These are phyloP conservation scores for Hyphodiscus sp. DNA, from an alignment of 2,329 filamentous ascomycete species.

Conservation along the genomic window DNA sequence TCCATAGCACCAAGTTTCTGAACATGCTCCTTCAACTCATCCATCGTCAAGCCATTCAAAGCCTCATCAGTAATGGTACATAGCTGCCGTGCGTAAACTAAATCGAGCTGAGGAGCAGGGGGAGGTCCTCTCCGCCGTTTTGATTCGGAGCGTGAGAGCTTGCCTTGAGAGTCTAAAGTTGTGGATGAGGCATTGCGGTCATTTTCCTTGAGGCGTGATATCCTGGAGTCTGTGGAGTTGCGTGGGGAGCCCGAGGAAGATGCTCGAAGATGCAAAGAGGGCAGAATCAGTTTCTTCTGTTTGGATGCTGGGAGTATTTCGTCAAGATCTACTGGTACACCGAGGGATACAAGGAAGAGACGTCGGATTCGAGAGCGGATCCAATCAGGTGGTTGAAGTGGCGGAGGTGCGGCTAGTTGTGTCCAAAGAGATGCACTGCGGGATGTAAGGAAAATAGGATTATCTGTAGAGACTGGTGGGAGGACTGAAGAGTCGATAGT, in stretches of 20 bases:
- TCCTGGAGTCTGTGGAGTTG: constrained; percentile 45
- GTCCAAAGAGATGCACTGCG: constrained; percentile 91
- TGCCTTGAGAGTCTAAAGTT: constrained; percentile 53
- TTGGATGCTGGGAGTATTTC: constrained; percentile 96
- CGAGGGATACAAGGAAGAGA: constrained; percentile 90
- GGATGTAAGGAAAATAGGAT: constrained; percentile 72
- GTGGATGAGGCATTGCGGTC: constrained; percentile 50
- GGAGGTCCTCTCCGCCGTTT: constrained; percentile 50
- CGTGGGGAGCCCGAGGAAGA: constrained; percentile 46
- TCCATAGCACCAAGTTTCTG: constrained; percentile 62
- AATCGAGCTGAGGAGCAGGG: constrained; percentile 68
- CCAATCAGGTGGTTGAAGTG: constrained; percentile 94
- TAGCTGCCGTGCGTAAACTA: constrained; percentile 69
- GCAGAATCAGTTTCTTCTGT: constrained; percentile 93
- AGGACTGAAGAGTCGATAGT: constrained; percentile 45
- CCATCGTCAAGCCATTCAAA: constrained; percentile 68
- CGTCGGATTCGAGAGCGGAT: constrained; percentile 91
- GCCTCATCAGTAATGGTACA: constrained; percentile 83
- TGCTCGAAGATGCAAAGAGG: constrained; percentile 56
- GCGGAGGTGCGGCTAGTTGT: constrained; percentile 89
- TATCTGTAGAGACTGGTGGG: constrained; percentile 37
- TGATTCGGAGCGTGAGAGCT: constrained; percentile 37
- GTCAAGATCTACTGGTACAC: constrained; percentile 92
- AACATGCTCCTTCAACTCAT: constrained; percentile 69
- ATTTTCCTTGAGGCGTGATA: constrained; percentile 24